phyloP scores from a whole-genome alignment of 768 basidiomycete species.

The Auricularia auricula-judae region DNA sequence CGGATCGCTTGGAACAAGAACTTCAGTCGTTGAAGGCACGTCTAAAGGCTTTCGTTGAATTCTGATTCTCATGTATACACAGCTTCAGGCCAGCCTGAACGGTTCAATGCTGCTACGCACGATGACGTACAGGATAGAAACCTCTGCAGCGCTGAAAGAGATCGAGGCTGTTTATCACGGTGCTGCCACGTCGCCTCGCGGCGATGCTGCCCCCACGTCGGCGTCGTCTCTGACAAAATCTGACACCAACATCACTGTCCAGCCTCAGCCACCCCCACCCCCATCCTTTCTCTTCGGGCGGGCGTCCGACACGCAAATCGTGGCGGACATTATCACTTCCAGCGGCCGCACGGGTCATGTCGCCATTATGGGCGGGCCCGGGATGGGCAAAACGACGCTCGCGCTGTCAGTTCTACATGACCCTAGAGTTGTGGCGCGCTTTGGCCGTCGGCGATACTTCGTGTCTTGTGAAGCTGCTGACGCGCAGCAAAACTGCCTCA shows the following conservation, averaged over 20 bases:
- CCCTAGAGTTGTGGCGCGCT: constrained; percentile 12
- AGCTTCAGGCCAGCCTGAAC: not conserved
- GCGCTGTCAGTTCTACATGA: constrained; percentile 23
- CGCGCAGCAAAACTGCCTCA: not conserved
- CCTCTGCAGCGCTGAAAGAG: not conserved
- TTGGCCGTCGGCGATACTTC: constrained; percentile 19
- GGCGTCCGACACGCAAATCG: not conserved
- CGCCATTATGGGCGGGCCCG: constrained; percentile 19
- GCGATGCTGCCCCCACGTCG: not conserved
- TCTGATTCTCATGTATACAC: not conserved
- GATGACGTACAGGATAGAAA: not conserved
- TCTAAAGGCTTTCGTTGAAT: not conserved
- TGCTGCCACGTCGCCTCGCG: no score
- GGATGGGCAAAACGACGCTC: constrained; percentile 29
- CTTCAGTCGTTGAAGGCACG: not conserved
- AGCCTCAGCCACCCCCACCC: not conserved
- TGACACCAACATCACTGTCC: no score
- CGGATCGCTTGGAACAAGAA: not conserved
- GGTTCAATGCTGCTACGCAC: not conserved
- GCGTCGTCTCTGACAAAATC: no score
- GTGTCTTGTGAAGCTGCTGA: constrained; percentile 20
- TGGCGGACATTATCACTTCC: not conserved
- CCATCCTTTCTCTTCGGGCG: not conserved
- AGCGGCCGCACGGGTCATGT: not conserved
- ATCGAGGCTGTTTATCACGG: not conserved